Conservation (phyloP, 2,329 filamentous ascomycete species). For the Exophiala bonariae region DNA sequence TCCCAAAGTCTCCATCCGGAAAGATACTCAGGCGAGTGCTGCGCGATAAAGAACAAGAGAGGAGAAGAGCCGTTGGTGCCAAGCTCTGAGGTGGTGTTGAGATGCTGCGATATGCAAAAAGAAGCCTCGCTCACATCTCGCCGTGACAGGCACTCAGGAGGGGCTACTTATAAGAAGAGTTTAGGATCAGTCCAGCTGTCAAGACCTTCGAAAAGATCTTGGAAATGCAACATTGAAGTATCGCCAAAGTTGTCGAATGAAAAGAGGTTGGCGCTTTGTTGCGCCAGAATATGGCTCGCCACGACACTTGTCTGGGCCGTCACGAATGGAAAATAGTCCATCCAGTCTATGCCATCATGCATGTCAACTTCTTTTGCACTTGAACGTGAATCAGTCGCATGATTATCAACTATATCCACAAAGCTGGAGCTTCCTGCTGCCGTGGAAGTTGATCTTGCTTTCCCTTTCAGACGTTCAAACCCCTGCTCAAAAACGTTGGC, state of each 20-base stretch:
- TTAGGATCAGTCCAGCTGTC: slow-evolving; percentile 10
- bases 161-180: neutral
- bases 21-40: slow-evolving; percentile 53
- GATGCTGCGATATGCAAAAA: neutral
- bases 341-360: slow-evolving; percentile 33
- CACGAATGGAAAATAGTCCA: slow-evolving; percentile 37
- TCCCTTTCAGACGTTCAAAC: slow-evolving; percentile 31
- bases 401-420: neutral
- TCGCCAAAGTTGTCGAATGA: slow-evolving; percentile 8
- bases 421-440: neutral
- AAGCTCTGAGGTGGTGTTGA: neutral
- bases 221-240: slow-evolving; percentile 9
- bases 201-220: slow-evolving; percentile 10
- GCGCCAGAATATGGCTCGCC: slow-evolving; percentile 29
- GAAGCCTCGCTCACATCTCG: too few species aligned
- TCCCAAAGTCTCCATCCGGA: slow-evolving; percentile 62
- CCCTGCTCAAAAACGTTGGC: slow-evolving; percentile 38
- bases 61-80: neutral
- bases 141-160: too few species aligned
- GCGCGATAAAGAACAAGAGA: neutral
- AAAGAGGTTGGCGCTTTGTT: slow-evolving; percentile 12
- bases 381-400: neutral
- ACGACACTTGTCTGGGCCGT: slow-evolving; percentile 33
- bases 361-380: slow-evolving; percentile 1
- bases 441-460: neutral